phyloP scores from a whole-genome alignment of 108 stramenopile genomes.

The Asterionellopsis glacialis region DNA sequence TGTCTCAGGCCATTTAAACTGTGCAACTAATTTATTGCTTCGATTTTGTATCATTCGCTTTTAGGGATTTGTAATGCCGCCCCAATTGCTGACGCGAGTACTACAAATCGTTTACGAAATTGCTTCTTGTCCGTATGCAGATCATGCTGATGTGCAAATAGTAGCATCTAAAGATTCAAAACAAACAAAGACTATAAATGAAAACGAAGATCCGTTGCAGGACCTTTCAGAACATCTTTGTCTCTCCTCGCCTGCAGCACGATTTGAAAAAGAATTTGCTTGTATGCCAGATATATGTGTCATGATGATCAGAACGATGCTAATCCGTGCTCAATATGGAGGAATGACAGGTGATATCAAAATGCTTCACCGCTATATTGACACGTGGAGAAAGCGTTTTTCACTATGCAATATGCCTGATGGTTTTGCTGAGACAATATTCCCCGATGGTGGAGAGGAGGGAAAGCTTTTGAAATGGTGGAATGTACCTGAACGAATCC shows the following conservation, averaged over 20 bases:
- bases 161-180: too few relatives aligned
- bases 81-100: constrained; percentile 27
- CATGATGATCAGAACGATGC: constrained; percentile 50
- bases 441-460: neutral
- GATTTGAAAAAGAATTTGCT: too few relatives aligned
- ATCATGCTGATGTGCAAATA: constrained; percentile 4
- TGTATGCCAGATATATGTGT: neutral
- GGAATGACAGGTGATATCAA: constrained; percentile 74
- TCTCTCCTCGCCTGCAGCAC: too few relatives aligned
- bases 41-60: neutral
- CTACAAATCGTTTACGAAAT: constrained; percentile 74
- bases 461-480: constrained; percentile 20
- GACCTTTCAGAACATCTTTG: too few relatives aligned
- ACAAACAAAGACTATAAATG: too few relatives aligned
- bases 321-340: constrained; percentile 69
- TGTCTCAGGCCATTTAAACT: neutral
- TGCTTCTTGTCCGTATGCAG: constrained; percentile 67
- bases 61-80: constrained; percentile 15
- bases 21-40: neutral
- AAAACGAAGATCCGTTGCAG: too few relatives aligned
- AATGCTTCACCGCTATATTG: constrained; percentile 59
- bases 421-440: neutral
- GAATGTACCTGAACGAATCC: constrained; percentile 34
- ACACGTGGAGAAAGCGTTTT: constrained; percentile 56
- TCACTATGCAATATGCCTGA: constrained; percentile 5